Conservation (phyloP, 139 green algal genomes). For the Deuterostichococcus epilithicus region DNA sequence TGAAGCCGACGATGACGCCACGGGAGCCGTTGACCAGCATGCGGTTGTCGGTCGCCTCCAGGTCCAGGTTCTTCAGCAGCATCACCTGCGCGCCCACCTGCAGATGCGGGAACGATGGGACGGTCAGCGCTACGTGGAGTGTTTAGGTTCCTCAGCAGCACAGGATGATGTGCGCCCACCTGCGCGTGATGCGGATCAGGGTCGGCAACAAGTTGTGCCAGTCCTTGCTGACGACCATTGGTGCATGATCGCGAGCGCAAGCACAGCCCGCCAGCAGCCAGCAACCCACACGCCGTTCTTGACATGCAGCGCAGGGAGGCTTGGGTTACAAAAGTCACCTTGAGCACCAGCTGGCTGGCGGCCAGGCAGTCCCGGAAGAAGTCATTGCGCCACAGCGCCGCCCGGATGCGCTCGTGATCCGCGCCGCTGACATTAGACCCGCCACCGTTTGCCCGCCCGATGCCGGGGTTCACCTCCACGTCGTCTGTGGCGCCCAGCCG, state of each 20-base stretch:
- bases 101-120: too few relatives aligned
- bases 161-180: background rate
- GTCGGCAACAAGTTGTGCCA: too few relatives aligned
- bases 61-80: constrained; percentile 54
- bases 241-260: too few relatives aligned
- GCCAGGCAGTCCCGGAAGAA: constrained; percentile 63
- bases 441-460: background rate
- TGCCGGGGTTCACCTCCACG: constrained; percentile 1
- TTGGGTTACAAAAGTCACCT: too few relatives aligned
- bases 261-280: too few relatives aligned
- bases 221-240: too few relatives aligned
- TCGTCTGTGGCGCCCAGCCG: constrained; percentile 5
- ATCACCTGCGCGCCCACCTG: constrained; percentile 62
- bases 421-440: background rate
- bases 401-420: constrained; percentile 8
- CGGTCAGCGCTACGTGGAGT: background rate
- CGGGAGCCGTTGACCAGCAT: constrained; percentile 73
- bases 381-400: constrained; percentile 33
- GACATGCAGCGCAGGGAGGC: too few relatives aligned
- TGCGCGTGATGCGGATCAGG: background rate
- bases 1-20: constrained; percentile 49
- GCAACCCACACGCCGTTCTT: too few relatives aligned
- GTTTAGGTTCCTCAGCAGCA: background rate
- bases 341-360: constrained; percentile 25
- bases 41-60: constrained; percentile 17